Percentiles rank a stretch among this genome's conserved stretches.
phyloP scores from a whole-genome alignment of 768 basidiomycete genomes.

The Pleurotus eryngii region DNA sequence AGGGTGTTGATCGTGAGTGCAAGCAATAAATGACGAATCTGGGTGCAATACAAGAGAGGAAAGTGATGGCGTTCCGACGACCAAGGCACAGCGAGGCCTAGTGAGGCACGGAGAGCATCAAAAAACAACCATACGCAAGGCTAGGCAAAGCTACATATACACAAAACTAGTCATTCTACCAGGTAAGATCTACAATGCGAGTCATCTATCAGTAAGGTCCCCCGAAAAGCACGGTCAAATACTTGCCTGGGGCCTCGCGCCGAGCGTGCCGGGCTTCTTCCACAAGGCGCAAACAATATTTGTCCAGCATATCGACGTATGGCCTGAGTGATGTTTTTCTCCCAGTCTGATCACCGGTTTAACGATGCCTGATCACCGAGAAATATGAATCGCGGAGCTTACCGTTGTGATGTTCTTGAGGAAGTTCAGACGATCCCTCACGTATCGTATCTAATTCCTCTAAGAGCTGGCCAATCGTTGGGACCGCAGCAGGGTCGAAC shows the following conservation, averaged over 20 bases:
- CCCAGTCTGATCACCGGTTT: conserved; percentile 56
- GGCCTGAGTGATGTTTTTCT: conserved; percentile 80
- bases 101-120: too few species aligned
- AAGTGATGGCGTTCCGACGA: too few species aligned
- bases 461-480: conserved; percentile 83
- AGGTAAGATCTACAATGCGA: not conserved
- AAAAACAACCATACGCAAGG: too few species aligned
- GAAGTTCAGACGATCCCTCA: conserved; percentile 6
- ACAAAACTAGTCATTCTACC: not conserved
- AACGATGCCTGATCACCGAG: not conserved
- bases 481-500: conserved; percentile 84
- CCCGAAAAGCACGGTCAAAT: not conserved
- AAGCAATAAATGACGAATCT: too few species aligned
- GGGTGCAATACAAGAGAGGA: too few species aligned
- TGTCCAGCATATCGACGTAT: conserved; percentile 87
- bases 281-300: conserved; percentile 59
- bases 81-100: too few species aligned
- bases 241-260: conserved; percentile 27
- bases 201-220: not conserved
- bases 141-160: not conserved
- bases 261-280: conserved; percentile 50
- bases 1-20: too few species aligned
- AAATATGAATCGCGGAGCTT: conserved; percentile 6
- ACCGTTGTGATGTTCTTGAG: conserved; percentile 27
- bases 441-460: conserved; percentile 61